These are phyloP conservation scores for Nakaseomyces sp. DNA, from an alignment of 1,139 yeast genomes.

Conservation along the genomic window DNA sequence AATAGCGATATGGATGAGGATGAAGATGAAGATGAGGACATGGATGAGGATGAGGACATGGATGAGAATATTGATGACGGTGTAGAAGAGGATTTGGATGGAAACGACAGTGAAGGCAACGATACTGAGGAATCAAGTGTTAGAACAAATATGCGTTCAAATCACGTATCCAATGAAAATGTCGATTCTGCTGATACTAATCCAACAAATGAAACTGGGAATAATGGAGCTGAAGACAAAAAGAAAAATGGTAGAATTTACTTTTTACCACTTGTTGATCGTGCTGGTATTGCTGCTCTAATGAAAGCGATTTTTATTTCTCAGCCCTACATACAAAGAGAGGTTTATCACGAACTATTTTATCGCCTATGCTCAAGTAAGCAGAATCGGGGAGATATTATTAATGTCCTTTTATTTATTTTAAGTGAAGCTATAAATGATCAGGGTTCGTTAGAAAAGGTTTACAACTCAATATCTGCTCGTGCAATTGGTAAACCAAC, in stretches of 20 bases:
- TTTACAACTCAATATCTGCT: conserved; percentile 49
- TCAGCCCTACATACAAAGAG: conserved; percentile 57
- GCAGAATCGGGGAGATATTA: conserved; percentile 70
- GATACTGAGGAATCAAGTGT: neutral
- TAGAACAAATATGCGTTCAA: neutral
- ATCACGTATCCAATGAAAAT: conserved; percentile 1
- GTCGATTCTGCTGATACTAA: neutral
- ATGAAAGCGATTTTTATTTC: conserved; percentile 68
- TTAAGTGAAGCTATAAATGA: conserved; percentile 65
- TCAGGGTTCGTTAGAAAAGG: conserved; percentile 53
- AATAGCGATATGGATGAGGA: conserved; percentile 28
- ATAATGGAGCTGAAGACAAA: conserved; percentile 14
- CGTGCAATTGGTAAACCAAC: conserved; percentile 28
- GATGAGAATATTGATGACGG: conserved; percentile 22
- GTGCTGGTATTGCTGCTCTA: conserved; percentile 66
- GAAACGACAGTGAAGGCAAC: conserved; percentile 5
- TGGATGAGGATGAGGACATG: conserved; percentile 12
- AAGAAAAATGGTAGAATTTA: conserved; percentile 36
- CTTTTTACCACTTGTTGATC: conserved; percentile 65
- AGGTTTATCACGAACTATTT: conserved; percentile 56
- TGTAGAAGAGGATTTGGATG: conserved; percentile 12
- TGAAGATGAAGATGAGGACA: conserved; percentile 15
- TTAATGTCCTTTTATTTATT: conserved; percentile 58
- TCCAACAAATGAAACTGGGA: neutral
- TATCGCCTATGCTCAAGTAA: conserved; percentile 65